Percentiles rank a stretch among this genome's conserved stretches.
Evolutionary conservation across 768 basidiomycete species (phyloP).

Genomic region (Mycena alexandri): DNA sequence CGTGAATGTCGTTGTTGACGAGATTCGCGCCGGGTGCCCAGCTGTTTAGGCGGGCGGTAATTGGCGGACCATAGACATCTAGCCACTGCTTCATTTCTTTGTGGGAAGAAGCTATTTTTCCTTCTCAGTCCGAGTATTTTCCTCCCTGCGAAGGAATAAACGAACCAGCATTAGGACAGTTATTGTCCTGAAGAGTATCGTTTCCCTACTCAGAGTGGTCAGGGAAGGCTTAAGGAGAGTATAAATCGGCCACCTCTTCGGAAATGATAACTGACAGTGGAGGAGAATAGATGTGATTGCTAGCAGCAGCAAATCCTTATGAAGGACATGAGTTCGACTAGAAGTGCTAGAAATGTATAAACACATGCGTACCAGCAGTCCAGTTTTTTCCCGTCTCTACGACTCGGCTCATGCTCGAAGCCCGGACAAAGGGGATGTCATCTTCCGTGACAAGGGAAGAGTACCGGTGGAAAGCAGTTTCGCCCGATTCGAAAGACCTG

Average conservation of each 20-base stretch:
- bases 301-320: slow-evolving; percentile 69
- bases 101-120: slow-evolving; percentile 44
- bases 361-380: slow-evolving; percentile 63
- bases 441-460: slow-evolving; percentile 55
- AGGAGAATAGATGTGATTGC: slow-evolving; percentile 58
- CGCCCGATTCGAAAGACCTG: slow-evolving; percentile 57
- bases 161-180: slow-evolving; percentile 69
- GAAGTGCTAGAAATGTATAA: background rate
- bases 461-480: slow-evolving; percentile 68
- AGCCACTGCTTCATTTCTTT: slow-evolving; percentile 66
- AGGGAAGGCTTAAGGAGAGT: background rate
- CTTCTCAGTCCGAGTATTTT: too few relatives aligned
- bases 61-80: slow-evolving; percentile 63
- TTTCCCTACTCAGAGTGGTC: slow-evolving; percentile 56
- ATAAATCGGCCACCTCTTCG: slow-evolving; percentile 50
- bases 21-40: slow-evolving; percentile 75
- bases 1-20: slow-evolving; percentile 62
- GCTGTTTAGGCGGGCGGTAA: slow-evolving; percentile 69
- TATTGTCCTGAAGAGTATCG: slow-evolving; percentile 74
- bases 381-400: slow-evolving; percentile 80
- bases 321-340: background rate
- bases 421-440: slow-evolving; percentile 64
- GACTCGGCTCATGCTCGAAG: slow-evolving; percentile 67
- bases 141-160: too few relatives aligned
- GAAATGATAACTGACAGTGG: slow-evolving; percentile 67